phyloP scores from a whole-genome alignment of 2,329 filamentous ascomycete genomes.

The Colletotrichum paranaense region DNA sequence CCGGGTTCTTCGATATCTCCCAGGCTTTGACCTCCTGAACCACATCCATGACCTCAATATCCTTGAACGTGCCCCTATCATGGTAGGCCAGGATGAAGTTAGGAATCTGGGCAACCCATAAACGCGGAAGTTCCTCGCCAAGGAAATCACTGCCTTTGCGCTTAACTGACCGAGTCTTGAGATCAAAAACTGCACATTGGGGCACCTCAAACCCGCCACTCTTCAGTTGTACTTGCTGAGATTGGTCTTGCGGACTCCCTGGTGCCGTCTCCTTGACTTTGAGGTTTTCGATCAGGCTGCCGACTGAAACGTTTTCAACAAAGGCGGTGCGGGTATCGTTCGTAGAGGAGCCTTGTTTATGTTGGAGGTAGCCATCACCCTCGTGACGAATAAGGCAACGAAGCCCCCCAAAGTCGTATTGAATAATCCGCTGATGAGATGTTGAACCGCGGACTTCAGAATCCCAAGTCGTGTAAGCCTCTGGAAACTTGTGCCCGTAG shows the following conservation, averaged over 20 bases:
- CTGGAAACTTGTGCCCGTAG: slow-evolving; percentile 75
- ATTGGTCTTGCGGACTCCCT: not conserved
- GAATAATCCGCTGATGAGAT: slow-evolving; percentile 72
- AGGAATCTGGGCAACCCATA: slow-evolving; percentile 54
- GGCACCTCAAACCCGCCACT: slow-evolving; percentile 41
- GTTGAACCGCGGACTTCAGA: slow-evolving; percentile 61
- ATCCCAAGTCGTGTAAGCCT: slow-evolving; percentile 74
- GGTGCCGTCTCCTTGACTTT: not conserved
- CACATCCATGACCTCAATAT: slow-evolving; percentile 48
- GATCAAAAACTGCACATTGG: slow-evolving; percentile 52
- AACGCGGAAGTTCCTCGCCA: slow-evolving; percentile 50
- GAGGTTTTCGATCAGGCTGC: not conserved
- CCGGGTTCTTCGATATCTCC: slow-evolving; percentile 46
- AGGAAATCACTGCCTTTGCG: slow-evolving; percentile 44
- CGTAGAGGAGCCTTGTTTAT: not conserved
- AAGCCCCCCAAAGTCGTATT: slow-evolving; percentile 67
- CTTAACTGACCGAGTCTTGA: slow-evolving; percentile 54
- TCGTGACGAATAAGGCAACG: slow-evolving; percentile 66
- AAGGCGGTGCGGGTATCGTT: no score
- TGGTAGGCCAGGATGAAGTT: slow-evolving; percentile 57
- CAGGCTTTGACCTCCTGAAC: slow-evolving; percentile 45
- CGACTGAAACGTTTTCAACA: not conserved
- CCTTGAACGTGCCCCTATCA: slow-evolving; percentile 46
- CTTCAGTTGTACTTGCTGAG: not conserved
- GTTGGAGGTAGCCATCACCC: slow-evolving; percentile 64